Evolutionary conservation across 2,329 filamentous ascomycete genomes (phyloP).

Genomic region (Aspergillus sp.): DNA sequence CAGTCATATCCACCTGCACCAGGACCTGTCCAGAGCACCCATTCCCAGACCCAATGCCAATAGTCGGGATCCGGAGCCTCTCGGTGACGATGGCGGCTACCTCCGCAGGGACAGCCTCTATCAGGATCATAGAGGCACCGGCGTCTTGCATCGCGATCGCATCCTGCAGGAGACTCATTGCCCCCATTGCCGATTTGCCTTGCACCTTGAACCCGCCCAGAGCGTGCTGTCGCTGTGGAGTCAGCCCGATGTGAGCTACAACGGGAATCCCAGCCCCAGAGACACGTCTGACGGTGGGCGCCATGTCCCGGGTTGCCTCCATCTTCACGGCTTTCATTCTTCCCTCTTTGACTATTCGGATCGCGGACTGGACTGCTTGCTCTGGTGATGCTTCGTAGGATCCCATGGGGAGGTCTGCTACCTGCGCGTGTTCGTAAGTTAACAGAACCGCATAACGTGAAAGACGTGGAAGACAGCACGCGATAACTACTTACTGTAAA

Average conservation of each 20-base stretch:
- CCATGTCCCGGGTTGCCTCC: conserved; percentile 87
- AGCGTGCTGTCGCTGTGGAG: conserved; percentile 85
- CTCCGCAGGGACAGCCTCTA: conserved; percentile 87
- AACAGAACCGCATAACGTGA: too few relatives aligned
- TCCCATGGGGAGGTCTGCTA: conserved; percentile 94
- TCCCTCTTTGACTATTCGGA: conserved; percentile 88
- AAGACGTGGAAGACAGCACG: too few relatives aligned
- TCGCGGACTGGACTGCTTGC: conserved; percentile 80
- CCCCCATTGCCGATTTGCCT: conserved; percentile 74
- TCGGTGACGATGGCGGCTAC: conserved; percentile 77
- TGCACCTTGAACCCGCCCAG: conserved; percentile 93
- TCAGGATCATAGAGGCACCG: conserved; percentile 79
- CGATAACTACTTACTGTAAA: conserved; percentile 66
- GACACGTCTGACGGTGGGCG: conserved; percentile 77
- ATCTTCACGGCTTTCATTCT: conserved; percentile 84
- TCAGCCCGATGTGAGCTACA: conserved; percentile 84
- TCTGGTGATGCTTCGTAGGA: conserved; percentile 84
- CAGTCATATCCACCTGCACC: conserved; percentile 91
- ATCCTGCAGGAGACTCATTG: conserved; percentile 75
- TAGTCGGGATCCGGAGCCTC: conserved; percentile 80
- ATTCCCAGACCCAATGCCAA: conserved; percentile 93
- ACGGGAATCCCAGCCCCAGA: conserved; percentile 89
- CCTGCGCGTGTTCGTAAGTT: conserved; percentile 45
- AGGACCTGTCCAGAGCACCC: conserved; percentile 91
- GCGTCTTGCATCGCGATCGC: conserved; percentile 86